Evolutionary conservation across 352 stramenopile genomes (phyloP).

Genomic region (Phytophthora citrophthora): DNA sequence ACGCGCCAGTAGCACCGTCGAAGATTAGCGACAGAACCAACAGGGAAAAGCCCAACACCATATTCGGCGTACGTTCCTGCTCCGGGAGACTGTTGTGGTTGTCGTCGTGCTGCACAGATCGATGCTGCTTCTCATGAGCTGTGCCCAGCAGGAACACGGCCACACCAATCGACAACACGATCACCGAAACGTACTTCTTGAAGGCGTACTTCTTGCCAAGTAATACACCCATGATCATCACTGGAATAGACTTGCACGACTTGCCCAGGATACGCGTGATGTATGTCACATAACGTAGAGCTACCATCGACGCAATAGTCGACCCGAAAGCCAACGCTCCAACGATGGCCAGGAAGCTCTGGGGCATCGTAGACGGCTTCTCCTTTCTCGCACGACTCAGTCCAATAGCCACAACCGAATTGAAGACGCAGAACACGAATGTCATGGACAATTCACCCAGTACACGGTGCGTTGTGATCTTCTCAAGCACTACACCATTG

Average conservation of each 20-base stretch:
- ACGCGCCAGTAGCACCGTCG: constrained; percentile 76
- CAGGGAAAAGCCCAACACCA: constrained; percentile 69
- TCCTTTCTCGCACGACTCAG: constrained; percentile 68
- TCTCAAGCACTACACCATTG: constrained; percentile 83
- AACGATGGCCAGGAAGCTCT: constrained; percentile 68
- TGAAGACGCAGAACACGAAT: constrained; percentile 85
- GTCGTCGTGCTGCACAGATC: constrained; percentile 46
- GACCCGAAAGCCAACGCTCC: constrained; percentile 77
- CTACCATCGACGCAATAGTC: constrained; percentile 85
- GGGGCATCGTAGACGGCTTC: constrained; percentile 74
- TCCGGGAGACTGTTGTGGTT: constrained; percentile 44
- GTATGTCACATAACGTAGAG: constrained; percentile 86
- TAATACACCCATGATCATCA: constrained; percentile 82
- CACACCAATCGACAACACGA: constrained; percentile 76
- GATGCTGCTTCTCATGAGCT: constrained; percentile 72
- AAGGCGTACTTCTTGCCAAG: constrained; percentile 81
- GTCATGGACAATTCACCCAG: constrained; percentile 85
- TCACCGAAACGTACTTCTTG: constrained; percentile 85
- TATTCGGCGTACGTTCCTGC: constrained; percentile 67
- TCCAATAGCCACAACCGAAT: constrained; percentile 68
- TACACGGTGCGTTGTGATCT: constrained; percentile 85
- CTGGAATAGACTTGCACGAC: constrained; percentile 88
- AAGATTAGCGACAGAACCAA: constrained; percentile 80
- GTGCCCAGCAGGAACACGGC: constrained; percentile 81
- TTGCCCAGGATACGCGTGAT: constrained; percentile 88